A percentile compares a stretch with the other conserved stretches of the same genome.
Conservation (phyloP, 2,329 filamentous ascomycete species). For the Calonectria hongkongensis region DNA sequence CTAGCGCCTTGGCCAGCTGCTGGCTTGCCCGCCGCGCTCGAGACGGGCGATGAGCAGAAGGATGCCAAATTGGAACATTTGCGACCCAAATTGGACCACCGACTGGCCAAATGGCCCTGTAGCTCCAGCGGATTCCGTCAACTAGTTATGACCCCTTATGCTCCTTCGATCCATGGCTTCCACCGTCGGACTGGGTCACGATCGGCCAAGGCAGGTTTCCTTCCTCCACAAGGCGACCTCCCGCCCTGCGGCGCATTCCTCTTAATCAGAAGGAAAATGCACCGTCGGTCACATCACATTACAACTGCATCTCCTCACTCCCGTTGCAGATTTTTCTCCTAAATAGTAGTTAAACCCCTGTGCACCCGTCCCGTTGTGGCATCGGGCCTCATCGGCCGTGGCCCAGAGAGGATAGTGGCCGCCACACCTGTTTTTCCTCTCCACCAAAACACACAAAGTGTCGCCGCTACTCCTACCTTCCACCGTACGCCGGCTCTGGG, state of each 20-base stretch:
- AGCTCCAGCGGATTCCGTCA: slow-evolving; percentile 35
- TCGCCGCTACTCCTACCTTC: slow-evolving; percentile 30
- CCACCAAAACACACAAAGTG: slow-evolving; percentile 25
- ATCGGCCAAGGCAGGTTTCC: slow-evolving; percentile 35
- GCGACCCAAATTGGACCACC: slow-evolving; percentile 45
- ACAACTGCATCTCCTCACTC: slow-evolving; percentile 28
- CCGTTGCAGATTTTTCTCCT: slow-evolving; percentile 15
- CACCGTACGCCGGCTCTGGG: slow-evolving; percentile 30
- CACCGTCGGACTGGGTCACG: slow-evolving; percentile 14
- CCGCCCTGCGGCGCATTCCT: slow-evolving; percentile 15
- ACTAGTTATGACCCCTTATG: slow-evolving; percentile 27
- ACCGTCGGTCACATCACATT: slow-evolving; percentile 40
- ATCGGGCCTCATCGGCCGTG: slow-evolving; percentile 34
- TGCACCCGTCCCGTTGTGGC: slow-evolving; percentile 32
- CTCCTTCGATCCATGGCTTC: slow-evolving; percentile 22
- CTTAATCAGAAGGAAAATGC: slow-evolving; percentile 7
- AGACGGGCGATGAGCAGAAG: slow-evolving; percentile 43
- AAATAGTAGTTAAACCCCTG: slow-evolving; percentile 5
- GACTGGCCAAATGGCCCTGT: slow-evolving; percentile 47
- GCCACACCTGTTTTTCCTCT: slow-evolving; percentile 40
- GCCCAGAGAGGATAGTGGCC: slow-evolving; percentile 38
- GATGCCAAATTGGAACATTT: slow-evolving; percentile 48
- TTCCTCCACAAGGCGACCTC: slow-evolving; percentile 34
- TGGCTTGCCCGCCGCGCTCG: slow-evolving; percentile 38
- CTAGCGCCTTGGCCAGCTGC: slow-evolving; percentile 39